phyloP scores from a whole-genome alignment of 768 basidiomycete genomes.

The Hygrocybe punicea region DNA sequence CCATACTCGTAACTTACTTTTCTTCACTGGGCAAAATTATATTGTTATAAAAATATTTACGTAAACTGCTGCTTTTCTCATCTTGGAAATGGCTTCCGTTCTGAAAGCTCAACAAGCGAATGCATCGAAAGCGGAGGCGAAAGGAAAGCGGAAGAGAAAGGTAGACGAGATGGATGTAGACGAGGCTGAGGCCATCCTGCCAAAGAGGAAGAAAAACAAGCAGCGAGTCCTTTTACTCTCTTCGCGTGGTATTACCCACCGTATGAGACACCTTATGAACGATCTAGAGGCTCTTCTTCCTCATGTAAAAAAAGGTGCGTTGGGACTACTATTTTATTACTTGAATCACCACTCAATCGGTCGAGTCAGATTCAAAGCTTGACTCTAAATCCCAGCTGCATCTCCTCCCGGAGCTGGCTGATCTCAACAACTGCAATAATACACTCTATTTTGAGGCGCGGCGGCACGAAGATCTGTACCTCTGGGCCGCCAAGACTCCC shows the following conservation, averaged over 20 bases:
- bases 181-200: conserved; percentile 32
- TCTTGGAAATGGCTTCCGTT: conserved; percentile 69
- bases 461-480: conserved; percentile 89
- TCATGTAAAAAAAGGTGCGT: conserved; percentile 92
- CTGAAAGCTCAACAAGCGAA: conserved; percentile 61
- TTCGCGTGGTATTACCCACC: conserved; percentile 90
- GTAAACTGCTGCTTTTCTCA: too few relatives aligned
- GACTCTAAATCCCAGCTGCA: conserved; percentile 94
- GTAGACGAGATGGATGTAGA: conserved; percentile 58
- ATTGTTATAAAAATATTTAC: too few relatives aligned
- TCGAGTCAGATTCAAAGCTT: conserved; percentile 80
- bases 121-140: conserved; percentile 47
- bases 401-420: conserved; percentile 92
- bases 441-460: conserved; percentile 96
- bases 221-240: conserved; percentile 91
- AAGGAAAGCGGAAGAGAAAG: conserved; percentile 58
- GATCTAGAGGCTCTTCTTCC: conserved; percentile 88
- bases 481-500: conserved; percentile 96
- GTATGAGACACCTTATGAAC: conserved; percentile 97
- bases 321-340: neutral
- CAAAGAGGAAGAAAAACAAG: conserved; percentile 78
- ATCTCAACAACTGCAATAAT: conserved; percentile 97
- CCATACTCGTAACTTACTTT: too few relatives aligned
- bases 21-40: too few relatives aligned
- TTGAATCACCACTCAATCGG: neutral